Percentiles rank a stretch among this genome's conserved stretches.
These are phyloP conservation scores for Tuber aestivum DNA, from an alignment of 495 filamentous ascomycete species.

Conservation along the genomic window DNA sequence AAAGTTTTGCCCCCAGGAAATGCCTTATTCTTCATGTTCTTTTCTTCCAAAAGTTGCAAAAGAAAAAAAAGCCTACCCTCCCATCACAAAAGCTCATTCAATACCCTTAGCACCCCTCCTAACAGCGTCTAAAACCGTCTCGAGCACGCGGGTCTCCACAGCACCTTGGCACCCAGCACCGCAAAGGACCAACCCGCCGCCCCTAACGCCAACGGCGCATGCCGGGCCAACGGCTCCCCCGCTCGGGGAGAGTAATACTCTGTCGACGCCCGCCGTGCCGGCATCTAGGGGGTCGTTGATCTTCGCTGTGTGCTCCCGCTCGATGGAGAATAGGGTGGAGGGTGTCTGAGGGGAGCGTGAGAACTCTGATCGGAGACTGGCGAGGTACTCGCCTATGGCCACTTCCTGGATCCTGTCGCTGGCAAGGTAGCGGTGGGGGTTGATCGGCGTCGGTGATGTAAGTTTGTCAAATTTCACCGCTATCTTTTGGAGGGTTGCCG, in stretches of 20 bases:
- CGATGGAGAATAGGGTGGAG: constrained; percentile 43
- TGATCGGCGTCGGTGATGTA: constrained; percentile 27
- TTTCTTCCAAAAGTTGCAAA: neutral
- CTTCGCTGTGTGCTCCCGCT: constrained; percentile 41
- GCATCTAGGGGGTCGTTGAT: constrained; percentile 41
- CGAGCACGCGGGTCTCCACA: constrained; percentile 43
- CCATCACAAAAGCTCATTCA: neutral
- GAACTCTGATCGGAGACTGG: constrained; percentile 27
- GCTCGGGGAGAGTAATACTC: constrained; percentile 49
- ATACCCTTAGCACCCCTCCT: constrained; percentile 31
- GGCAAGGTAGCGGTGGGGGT: constrained; percentile 44
- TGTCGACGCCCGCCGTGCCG: constrained; percentile 39
- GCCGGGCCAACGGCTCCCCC: constrained; percentile 46
- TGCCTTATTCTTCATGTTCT: neutral
- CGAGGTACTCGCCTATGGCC: constrained; percentile 46
- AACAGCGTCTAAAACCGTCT: constrained; percentile 34
- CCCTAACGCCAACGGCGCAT: constrained; percentile 45
- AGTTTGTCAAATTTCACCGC: constrained; percentile 16
- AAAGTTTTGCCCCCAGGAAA: neutral
- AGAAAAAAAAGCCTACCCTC: neutral
- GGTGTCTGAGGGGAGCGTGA: constrained; percentile 4
- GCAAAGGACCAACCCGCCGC: constrained; percentile 42
- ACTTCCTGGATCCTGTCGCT: constrained; percentile 40
- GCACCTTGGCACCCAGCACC: constrained; percentile 43
- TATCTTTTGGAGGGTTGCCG: constrained; percentile 42